Evolutionary conservation across 2,329 filamentous ascomycete species (phyloP), one percentile per base, ranked within the genome.

Genomic region (Balansia obtecta): DNA sequence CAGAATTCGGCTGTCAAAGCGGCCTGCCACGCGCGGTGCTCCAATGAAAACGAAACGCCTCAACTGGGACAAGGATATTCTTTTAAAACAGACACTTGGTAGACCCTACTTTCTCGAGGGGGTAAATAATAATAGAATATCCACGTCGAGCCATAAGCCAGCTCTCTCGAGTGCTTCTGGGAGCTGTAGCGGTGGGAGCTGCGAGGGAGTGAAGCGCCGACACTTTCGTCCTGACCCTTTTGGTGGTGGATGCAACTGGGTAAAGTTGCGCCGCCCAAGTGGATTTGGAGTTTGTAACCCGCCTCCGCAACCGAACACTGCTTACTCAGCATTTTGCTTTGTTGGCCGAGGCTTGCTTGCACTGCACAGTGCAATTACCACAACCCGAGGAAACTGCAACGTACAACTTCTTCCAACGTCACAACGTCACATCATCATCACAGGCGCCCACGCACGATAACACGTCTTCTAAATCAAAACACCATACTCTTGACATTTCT

Each of bases 241-340:
- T 64, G 61, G 57, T 65, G 58, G 44, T 68, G 65, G 58, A 49
- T 68, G 65, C 64, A 67, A 67, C 55, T 62, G 64, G 64, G 58
- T 58, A 66, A 63, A 63, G 63, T 68, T 68, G 54, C 57, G 58
- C 57, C 53, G 58, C 59, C 50, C 49, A 27, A 55, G 57, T 61
- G 56, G 60, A 63, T 59, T 61, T 61, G 11, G 46, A 43, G 44
- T 39, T 39, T 50, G 47, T 47, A 20, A 48, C 22, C 30, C 32
- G 33, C 27, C 39, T 45, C 41, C 43, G 30, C 40, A 33, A 16
- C 20, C 2, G 16, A n/a, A 18, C 2, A 3, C 12, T 45, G 52
- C 48, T 55, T 54, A 55, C 48, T 55, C 27, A 55, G 53, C 34
- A 20, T 12, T 34, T 20, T 16, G 4, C 13, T 37, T 3, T 33